phyloP scores from a whole-genome alignment of 1,139 yeast genomes.

The Geotrichum histeridarum region DNA sequence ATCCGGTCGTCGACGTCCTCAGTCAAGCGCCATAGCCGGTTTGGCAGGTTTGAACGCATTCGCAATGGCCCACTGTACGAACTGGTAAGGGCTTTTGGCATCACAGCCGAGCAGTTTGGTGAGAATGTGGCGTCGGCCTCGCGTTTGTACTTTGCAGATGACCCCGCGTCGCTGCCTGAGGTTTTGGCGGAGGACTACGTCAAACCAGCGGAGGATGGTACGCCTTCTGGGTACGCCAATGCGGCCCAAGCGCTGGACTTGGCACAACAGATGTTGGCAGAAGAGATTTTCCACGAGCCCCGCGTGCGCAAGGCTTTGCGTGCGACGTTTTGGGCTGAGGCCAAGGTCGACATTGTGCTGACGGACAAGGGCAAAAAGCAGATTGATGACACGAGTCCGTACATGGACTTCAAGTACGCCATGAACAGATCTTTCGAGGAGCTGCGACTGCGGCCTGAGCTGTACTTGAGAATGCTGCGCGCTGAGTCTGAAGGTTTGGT shows the following conservation, averaged over 20 bases:
- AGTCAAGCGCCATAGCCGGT: constrained; percentile 63
- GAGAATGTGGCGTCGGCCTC: constrained; percentile 73
- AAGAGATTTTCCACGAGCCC: constrained; percentile 78
- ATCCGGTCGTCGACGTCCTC: constrained; percentile 15
- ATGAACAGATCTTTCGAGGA: constrained; percentile 72
- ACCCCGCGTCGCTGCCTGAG: constrained; percentile 59
- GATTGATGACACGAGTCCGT: constrained; percentile 76
- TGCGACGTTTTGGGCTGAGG: constrained; percentile 58
- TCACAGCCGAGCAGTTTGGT: constrained; percentile 73
- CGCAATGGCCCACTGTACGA: constrained; percentile 61
- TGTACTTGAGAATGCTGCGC: constrained; percentile 80
- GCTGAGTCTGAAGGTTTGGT: constrained; percentile 71
- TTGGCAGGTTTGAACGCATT: constrained; percentile 69
- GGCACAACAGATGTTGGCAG: constrained; percentile 68
- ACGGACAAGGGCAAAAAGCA: constrained; percentile 84
- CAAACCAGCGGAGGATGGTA: constrained; percentile 30
- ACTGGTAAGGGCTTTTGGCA: constrained; percentile 69
- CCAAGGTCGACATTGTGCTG: constrained; percentile 65
- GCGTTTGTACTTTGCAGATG: constrained; percentile 67
- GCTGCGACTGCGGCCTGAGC: constrained; percentile 68
- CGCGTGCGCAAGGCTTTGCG: constrained; percentile 74
- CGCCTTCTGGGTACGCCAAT: constrained; percentile 49
- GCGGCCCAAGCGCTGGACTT: constrained; percentile 65
- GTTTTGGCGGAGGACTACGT: constrained; percentile 54
- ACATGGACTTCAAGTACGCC: constrained; percentile 88